These are phyloP conservation scores for Cyberlindnera mississippiensis DNA, from an alignment of 805 yeast genomes.

Conservation along the genomic window DNA sequence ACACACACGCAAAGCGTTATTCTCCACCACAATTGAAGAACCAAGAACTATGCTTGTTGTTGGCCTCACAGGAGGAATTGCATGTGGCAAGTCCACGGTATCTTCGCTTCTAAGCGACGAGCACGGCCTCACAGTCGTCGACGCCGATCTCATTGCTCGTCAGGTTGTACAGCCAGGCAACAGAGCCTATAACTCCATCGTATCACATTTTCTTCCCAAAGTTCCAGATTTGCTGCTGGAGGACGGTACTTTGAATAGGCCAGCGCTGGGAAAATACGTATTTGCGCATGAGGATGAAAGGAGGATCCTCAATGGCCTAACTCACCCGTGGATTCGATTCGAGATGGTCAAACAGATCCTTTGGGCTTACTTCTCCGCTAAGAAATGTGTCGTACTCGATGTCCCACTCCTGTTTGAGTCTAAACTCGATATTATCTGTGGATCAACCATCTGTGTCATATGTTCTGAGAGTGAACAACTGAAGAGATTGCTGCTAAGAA, in stretches of 20 bases:
- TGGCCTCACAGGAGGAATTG: constrained; percentile 98
- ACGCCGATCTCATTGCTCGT: constrained; percentile 88
- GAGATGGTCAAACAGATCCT: constrained; percentile 59
- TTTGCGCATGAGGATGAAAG: constrained; percentile 65
- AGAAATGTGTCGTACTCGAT: constrained; percentile 63
- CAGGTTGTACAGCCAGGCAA: constrained; percentile 81
- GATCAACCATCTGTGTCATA: constrained; percentile 61
- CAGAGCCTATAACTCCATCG: constrained; percentile 63
- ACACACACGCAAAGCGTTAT: background rate
- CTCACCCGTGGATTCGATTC: constrained; percentile 78
- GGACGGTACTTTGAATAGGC: constrained; percentile 51
- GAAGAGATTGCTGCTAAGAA: constrained; percentile 59
- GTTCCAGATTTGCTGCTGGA: constrained; percentile 45
- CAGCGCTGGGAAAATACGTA: constrained; percentile 72
- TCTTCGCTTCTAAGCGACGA: constrained; percentile 52
- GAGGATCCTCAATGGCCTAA: constrained; percentile 59
- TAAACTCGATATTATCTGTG: constrained; percentile 67
- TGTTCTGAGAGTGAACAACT: constrained; percentile 58
- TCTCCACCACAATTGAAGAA: background rate
- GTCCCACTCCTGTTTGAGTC: constrained; percentile 90
- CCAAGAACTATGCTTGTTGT: constrained; percentile 63
- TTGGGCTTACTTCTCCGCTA: constrained; percentile 52
- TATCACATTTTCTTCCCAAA: constrained; percentile 50
- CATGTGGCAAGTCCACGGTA: constrained; percentile 94
- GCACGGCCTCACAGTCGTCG: constrained; percentile 59